Percentiles rank a stretch among this genome's conserved stretches.
These are phyloP conservation scores for Lactarius sp. DNA, from an alignment of 768 basidiomycete species.

Conservation along the genomic window DNA sequence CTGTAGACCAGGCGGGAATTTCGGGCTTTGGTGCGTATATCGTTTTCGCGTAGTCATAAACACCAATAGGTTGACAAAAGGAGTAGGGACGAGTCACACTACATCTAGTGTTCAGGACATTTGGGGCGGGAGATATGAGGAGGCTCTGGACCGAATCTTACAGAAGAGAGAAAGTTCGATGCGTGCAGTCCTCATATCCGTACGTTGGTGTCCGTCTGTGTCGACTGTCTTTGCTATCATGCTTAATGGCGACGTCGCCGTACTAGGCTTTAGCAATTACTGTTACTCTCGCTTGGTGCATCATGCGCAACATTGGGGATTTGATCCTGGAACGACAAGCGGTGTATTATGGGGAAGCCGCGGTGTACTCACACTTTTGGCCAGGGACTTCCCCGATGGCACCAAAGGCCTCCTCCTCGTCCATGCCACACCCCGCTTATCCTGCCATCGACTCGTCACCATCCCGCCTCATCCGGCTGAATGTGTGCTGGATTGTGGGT, in stretches of 20 bases:
- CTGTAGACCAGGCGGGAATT: background rate
- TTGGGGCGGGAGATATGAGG: background rate
- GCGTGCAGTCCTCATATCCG: background rate
- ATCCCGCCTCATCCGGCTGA: background rate
- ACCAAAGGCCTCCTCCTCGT: background rate
- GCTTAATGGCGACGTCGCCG: background rate
- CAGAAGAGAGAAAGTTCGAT: background rate
- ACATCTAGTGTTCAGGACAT: background rate
- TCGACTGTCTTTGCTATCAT: background rate
- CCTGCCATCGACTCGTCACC: background rate
- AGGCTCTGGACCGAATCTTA: background rate
- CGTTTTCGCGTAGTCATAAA: background rate
- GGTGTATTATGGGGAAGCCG: background rate
- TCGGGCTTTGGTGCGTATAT: background rate
- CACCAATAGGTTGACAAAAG: background rate
- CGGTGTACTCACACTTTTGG: background rate
- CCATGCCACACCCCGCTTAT: background rate
- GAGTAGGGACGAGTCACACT: background rate
- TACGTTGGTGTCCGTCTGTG: background rate
- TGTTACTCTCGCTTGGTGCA: background rate
- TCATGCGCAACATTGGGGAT: background rate
- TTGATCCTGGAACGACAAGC: background rate
- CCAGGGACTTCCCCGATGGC: background rate
- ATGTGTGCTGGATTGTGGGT: slow-evolving; percentile 1
- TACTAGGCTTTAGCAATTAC: background rate